Conservation (phyloP, 2,329 filamentous ascomycete genomes). For the Stemphylium vesicarium region DNA sequence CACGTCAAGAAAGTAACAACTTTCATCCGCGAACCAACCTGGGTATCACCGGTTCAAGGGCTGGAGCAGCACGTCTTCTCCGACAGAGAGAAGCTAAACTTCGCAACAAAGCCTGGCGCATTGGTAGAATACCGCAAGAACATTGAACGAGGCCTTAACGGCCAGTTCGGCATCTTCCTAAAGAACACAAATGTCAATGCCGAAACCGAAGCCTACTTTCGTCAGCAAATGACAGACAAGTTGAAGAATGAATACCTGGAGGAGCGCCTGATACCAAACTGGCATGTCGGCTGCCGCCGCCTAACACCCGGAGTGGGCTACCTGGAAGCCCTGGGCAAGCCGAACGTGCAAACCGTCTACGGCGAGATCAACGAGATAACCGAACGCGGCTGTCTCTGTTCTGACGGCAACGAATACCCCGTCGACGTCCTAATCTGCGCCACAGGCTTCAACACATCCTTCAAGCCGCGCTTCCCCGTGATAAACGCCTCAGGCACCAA, state of each 20-base stretch:
- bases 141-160: conserved; percentile 56
- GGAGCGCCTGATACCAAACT: conserved; percentile 44
- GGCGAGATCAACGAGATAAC: conserved; percentile 45
- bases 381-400: conserved; percentile 48
- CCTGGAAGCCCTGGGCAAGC: conserved; percentile 51
- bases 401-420: conserved; percentile 44
- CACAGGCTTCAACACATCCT: conserved; percentile 48
- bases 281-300: conserved; percentile 51
- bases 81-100: conserved; percentile 51
- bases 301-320: conserved; percentile 55
- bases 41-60: conserved; percentile 56
- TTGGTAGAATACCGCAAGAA: conserved; percentile 53
- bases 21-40: conserved; percentile 59
- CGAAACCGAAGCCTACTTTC: conserved; percentile 53
- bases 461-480: conserved; percentile 56
- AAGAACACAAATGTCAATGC: conserved; percentile 51
- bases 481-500: conserved; percentile 48
- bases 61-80: conserved; percentile 54
- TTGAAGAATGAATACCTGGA: conserved; percentile 38
- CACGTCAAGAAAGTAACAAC: conserved; percentile 54
- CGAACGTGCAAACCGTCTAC: conserved; percentile 53
- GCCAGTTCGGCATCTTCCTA: conserved; percentile 57
- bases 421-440: conserved; percentile 48
- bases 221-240: conserved; percentile 55
- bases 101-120: conserved; percentile 49